Conservation (phyloP, 495 filamentous ascomycete genomes). For the Lentithecium fluviatile region DNA sequence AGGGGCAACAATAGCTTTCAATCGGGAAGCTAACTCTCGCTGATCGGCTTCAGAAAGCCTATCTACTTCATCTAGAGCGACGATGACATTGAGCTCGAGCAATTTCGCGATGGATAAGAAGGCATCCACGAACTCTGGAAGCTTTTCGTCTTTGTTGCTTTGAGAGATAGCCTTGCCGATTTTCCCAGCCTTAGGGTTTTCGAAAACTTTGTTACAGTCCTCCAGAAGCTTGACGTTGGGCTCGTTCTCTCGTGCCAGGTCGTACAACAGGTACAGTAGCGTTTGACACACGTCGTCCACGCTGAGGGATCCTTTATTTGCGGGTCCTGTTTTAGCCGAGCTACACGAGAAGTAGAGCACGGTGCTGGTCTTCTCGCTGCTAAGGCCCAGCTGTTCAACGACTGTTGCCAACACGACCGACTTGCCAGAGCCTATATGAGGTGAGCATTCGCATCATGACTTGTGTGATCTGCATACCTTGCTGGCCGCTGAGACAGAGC, state of each 20-base stretch:
- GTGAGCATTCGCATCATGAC: neutral
- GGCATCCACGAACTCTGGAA: neutral
- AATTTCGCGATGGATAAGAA: neutral
- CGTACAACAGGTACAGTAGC: neutral
- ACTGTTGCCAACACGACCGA: neutral
- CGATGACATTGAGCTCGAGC: neutral
- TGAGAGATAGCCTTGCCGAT: neutral
- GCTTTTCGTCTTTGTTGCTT: too few relatives aligned
- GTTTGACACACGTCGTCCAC: neutral
- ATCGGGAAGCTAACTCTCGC: neutral
- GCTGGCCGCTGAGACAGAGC: neutral
- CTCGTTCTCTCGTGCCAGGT: neutral
- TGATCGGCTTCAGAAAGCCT: neutral
- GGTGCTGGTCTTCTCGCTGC: neutral
- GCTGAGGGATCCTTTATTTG: neutral
- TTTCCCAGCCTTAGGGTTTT: slow-evolving; percentile 8
- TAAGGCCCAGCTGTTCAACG: neutral
- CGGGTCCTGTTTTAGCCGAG: neutral
- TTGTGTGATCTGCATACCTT: neutral
- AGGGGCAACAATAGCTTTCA: neutral
- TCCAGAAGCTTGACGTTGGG: slow-evolving; percentile 5
- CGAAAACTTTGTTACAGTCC: slow-evolving; percentile 17
- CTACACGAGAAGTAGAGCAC: neutral
- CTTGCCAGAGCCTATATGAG: neutral
- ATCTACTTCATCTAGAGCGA: neutral